Base-by-base conservation (phyloP, 2,329 filamentous ascomycete genomes). In the Ilyonectria robusta region DNA sequence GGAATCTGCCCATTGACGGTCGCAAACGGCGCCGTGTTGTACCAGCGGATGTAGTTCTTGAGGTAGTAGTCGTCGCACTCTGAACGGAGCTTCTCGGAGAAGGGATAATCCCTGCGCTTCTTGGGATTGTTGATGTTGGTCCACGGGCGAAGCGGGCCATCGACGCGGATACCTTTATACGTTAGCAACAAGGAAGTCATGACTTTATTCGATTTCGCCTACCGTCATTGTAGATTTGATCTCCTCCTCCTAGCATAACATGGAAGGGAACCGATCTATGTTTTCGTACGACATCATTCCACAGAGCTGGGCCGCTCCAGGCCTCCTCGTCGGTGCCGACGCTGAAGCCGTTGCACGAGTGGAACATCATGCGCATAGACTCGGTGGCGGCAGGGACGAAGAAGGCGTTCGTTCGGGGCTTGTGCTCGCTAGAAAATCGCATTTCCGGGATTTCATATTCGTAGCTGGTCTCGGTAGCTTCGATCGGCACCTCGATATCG, bases 301-400 rank as follows among this genome's bases (percentile, higher is more conserved):
- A 99, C 63, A 99, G 83, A 5, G 94, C 94, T n/a, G 94, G 92
- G 0, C 96, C 96, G 76, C 93, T 95, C 84, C 94, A 97, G 47
- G 92, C 91, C 56, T 93, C 90, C 67, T 96, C 90, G 78, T 97
- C 93, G 4, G 94, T 95, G 60, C 92, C 93, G 44, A 96, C 87
- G 72, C 93, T 95, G 84, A 99, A 99, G 17, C 96, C 97, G 80
- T 99, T 99, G 84, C 96, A 98, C 64, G 94, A 97, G 84, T 98
- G 93, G 82, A 98, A 99, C 94, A 98, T 97, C 78, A 98, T 93
- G 78, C 97, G 94, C 95, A 99, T 98, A 5, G 93, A 93, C 81
- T 98, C 92, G 50, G 90, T 89, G 65, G 87, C 85, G 13, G 93
- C 94, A 13, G 96, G 95, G 5, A 98, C 89, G 86, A 92, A 97